phyloP scores from a whole-genome alignment of 148 eudicot genomes.

The Simmondsia chinensis region DNA sequence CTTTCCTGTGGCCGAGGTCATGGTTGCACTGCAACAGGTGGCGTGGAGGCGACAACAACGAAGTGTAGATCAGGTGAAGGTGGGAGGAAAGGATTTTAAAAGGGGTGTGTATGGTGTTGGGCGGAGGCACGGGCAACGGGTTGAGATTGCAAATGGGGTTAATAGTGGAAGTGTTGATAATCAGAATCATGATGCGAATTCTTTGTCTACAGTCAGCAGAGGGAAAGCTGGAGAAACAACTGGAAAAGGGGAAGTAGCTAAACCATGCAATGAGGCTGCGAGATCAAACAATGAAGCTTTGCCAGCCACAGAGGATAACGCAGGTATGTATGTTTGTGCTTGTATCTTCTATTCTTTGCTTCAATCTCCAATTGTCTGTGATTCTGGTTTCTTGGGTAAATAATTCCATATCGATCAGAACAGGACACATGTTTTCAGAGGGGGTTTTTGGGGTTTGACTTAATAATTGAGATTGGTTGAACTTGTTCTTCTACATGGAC shows the following conservation, averaged over 20 bases:
- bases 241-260: slow-evolving; percentile 10
- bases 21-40: slow-evolving; percentile 36
- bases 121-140: slow-evolving; percentile 18
- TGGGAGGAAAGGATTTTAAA: slow-evolving; percentile 28
- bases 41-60: slow-evolving; percentile 26
- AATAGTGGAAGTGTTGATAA: slow-evolving; percentile 5
- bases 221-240: slow-evolving; percentile 3
- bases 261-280: not conserved
- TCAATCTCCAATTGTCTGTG: too few species aligned
- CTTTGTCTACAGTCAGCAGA: not conserved
- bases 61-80: slow-evolving; percentile 14
- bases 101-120: slow-evolving; percentile 23
- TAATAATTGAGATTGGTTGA: too few species aligned
- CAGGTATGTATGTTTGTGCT: too few species aligned
- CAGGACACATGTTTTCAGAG: too few species aligned
- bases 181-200: slow-evolving; percentile 6
- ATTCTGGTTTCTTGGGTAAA: too few species aligned
- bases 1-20: slow-evolving; percentile 31
- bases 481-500: too few species aligned
- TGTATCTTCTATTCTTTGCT: too few species aligned
- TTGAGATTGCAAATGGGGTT: slow-evolving; percentile 9
- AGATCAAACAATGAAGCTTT: slow-evolving; percentile 9
- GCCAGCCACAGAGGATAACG: slow-evolving; percentile 8
- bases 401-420: too few species aligned
- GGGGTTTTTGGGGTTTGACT: too few species aligned